phyloP scores from a whole-genome alignment of 129 eudicot species.

The Apium graveolens region DNA sequence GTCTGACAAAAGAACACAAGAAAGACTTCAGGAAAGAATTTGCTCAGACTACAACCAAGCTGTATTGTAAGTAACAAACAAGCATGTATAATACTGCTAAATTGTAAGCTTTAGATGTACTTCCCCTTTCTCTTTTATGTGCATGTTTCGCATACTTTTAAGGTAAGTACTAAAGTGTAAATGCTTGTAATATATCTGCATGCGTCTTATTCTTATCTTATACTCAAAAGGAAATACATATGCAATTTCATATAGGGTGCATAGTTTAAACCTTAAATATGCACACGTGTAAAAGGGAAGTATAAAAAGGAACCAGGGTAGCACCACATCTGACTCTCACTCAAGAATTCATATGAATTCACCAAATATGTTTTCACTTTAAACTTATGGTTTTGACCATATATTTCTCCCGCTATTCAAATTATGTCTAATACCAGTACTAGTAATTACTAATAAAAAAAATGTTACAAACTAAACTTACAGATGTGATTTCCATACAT shows the following conservation, averaged over 20 bases:
- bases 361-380: not conserved
- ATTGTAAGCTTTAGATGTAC: not conserved
- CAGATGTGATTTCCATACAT: not conserved
- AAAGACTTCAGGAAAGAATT: not conserved
- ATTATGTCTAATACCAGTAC: not conserved
- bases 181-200: not conserved
- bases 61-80: not conserved
- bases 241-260: not conserved
- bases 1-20: not conserved
- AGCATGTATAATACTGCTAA: not conserved
- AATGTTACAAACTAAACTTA: not conserved
- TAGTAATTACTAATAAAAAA: no score
- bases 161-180: not conserved
- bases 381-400: not conserved
- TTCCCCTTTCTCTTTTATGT: not conserved
- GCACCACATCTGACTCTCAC: not conserved
- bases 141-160: not conserved
- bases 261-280: not conserved
- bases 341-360: not conserved
- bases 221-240: not conserved
- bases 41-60: not conserved
- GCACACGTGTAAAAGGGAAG: not conserved
- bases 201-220: not conserved
- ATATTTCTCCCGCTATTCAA: not conserved
- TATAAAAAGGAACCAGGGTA: not conserved